Conservation (phyloP, 106 monocot species). For the Platanthera guangdongensis region DNA sequence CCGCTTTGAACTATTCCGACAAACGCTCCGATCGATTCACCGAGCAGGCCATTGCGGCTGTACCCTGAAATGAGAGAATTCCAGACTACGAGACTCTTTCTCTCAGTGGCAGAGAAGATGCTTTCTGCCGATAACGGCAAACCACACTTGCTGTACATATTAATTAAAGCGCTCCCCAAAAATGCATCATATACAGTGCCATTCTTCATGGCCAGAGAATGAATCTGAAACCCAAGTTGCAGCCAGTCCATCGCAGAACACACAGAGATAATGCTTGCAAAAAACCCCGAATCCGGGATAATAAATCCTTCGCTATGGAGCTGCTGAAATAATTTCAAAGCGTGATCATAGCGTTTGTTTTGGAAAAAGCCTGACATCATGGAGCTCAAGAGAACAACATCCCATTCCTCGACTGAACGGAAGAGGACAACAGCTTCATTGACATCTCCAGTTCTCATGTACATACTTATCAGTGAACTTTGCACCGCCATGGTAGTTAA, state of each 20-base stretch:
- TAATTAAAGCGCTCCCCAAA: slow-evolving; percentile 32
- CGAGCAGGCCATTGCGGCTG: slow-evolving; percentile 15
- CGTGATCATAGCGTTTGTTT: slow-evolving; percentile 15
- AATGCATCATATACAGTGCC: slow-evolving; percentile 19
- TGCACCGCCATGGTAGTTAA: slow-evolving; percentile 8
- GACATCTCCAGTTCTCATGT: slow-evolving; percentile 24
- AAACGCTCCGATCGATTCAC: slow-evolving; percentile 19
- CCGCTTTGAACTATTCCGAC: slow-evolving; percentile 20
- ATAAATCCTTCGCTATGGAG: slow-evolving; percentile 17
- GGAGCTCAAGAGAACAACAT: slow-evolving; percentile 30
- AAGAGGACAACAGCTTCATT: slow-evolving; percentile 23
- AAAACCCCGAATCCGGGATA: slow-evolving; percentile 18
- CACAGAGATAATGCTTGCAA: slow-evolving; percentile 18
- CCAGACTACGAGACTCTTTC: slow-evolving; percentile 36
- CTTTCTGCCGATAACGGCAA: slow-evolving; percentile 11
- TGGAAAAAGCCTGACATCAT: slow-evolving; percentile 40
- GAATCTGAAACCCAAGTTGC: slow-evolving; percentile 26
- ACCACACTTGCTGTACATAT: slow-evolving; percentile 38
- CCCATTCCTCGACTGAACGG: slow-evolving; percentile 16
- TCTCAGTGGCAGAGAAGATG: slow-evolving; percentile 9
- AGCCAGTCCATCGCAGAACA: slow-evolving; percentile 14
- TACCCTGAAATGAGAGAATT: slow-evolving; percentile 46
- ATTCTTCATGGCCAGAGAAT: slow-evolving; percentile 26
- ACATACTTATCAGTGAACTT: slow-evolving; percentile 42
- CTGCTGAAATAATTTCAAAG: slow-evolving; percentile 16